phyloP scores from a whole-genome alignment of 768 basidiomycete genomes.

The Pleurotus djamor region DNA sequence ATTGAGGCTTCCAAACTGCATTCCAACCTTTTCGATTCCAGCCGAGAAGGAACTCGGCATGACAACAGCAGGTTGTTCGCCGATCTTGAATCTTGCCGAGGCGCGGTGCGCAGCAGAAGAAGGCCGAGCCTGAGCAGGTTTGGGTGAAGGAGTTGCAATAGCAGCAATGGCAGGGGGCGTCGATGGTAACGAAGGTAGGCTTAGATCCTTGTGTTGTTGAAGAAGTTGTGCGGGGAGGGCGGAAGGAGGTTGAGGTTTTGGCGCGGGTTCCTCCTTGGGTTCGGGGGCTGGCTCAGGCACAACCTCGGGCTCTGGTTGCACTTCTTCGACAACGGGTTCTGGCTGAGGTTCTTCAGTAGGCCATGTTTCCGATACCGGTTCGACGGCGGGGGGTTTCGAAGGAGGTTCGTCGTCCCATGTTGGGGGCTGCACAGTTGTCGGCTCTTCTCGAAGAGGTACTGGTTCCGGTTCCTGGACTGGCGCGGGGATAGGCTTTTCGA shows the following conservation, averaged over 20 bases:
- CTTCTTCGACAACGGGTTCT: conserved; percentile 9
- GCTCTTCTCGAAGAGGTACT: conserved; percentile 55
- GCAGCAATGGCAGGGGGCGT: conserved; percentile 23
- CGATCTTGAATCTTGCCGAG: conserved; percentile 66
- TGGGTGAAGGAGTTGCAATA: conserved; percentile 44
- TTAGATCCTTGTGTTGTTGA: not conserved
- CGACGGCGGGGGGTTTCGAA: conserved; percentile 25
- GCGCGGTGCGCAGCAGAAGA: conserved; percentile 51
- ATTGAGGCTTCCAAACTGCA: conserved; percentile 88
- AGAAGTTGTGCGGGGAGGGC: conserved; percentile 10
- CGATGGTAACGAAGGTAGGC: conserved; percentile 1
- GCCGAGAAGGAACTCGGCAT: conserved; percentile 70
- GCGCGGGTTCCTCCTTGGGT: conserved; percentile 29
- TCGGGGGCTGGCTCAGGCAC: conserved; percentile 18
- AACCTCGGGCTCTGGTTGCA: conserved; percentile 21
- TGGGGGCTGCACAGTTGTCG: conserved; percentile 65
- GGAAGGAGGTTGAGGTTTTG: conserved; percentile 28
- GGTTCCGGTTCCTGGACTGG: conserved; percentile 31
- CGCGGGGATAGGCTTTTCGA: conserved; percentile 23
- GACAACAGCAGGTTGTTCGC: conserved; percentile 71
- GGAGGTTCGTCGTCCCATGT: conserved; percentile 73
- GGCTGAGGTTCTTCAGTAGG: conserved; percentile 12
- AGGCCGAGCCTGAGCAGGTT: conserved; percentile 48
- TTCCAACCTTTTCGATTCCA: conserved; percentile 75
- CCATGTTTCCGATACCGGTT: conserved; percentile 17